Conservation (phyloP, 2,329 filamentous ascomycete species). For the Lasiodiplodia theobromae region DNA sequence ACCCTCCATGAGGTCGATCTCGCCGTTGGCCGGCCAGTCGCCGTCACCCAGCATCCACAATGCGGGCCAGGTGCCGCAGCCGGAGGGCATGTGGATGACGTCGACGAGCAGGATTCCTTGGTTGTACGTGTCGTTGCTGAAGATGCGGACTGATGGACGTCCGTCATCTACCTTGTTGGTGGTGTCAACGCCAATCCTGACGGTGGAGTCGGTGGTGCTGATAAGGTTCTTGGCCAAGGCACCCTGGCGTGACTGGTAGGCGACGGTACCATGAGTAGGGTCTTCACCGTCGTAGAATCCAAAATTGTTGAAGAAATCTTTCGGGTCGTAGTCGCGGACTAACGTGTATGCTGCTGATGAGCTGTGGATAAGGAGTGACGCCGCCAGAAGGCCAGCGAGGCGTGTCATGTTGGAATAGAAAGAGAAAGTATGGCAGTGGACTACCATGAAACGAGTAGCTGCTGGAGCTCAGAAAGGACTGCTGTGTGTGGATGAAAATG, state of each 20-base stretch:
- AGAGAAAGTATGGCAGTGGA: neutral
- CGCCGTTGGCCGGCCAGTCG: conserved; percentile 42
- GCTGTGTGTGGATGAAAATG: neutral
- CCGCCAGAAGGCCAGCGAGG: neutral
- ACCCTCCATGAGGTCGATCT: conserved; percentile 48
- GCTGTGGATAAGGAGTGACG: conserved; percentile 6
- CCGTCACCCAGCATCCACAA: conserved; percentile 42
- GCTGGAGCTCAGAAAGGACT: conserved; percentile 9
- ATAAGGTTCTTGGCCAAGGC: conserved; percentile 4
- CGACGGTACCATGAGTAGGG: conserved; percentile 53
- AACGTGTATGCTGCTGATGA: conserved; percentile 40
- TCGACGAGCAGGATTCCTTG: conserved; percentile 43
- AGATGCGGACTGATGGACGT: conserved; percentile 41
- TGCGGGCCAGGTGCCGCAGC: conserved; percentile 45
- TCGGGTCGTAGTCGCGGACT: conserved; percentile 48
- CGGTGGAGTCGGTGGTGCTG: conserved; percentile 38
- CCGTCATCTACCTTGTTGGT: conserved; percentile 33
- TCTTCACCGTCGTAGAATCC: conserved; percentile 50
- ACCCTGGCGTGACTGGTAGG: conserved; percentile 43
- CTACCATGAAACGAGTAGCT: neutral
- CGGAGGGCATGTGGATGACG: conserved; percentile 43
- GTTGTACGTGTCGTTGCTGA: conserved; percentile 42
- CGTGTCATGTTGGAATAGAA: conserved; percentile 12
- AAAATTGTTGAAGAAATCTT: conserved; percentile 55
- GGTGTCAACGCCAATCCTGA: conserved; percentile 53